phyloP scores from a whole-genome alignment of 805 yeast genomes.

The Suhomyces emberorum region DNA sequence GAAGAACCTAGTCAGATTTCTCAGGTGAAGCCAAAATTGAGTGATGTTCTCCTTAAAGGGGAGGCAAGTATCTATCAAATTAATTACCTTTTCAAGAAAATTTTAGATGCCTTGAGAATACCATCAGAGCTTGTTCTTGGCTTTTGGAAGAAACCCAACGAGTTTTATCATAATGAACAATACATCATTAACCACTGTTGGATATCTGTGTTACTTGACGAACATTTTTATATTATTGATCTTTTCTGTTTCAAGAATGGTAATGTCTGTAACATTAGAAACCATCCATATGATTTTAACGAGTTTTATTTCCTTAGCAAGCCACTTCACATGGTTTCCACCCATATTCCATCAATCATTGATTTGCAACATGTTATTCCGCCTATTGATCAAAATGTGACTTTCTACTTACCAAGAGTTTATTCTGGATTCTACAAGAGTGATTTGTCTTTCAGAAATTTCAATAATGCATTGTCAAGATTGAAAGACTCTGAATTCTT shows the following conservation, averaged over 20 bases:
- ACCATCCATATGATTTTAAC: conserved; percentile 24
- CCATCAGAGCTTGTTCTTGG: conserved; percentile 79
- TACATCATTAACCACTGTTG: conserved; percentile 78
- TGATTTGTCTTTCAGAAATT: conserved; percentile 56
- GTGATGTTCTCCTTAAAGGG: conserved; percentile 42
- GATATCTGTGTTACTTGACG: conserved; percentile 74
- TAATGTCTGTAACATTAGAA: conserved; percentile 29
- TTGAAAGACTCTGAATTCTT: conserved; percentile 72
- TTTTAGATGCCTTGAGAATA: conserved; percentile 67
- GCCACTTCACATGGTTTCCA: conserved; percentile 72
- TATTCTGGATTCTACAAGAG: conserved; percentile 74
- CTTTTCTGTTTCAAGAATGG: conserved; percentile 35
- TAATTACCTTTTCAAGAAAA: conserved; percentile 69
- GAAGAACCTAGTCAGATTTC: conserved; percentile 35
- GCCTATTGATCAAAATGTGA: conserved; percentile 72
- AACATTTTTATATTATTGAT: conserved; percentile 80
- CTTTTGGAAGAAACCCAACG: conserved; percentile 76
- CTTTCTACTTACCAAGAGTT: conserved; percentile 79
- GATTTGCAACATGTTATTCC: conserved; percentile 86
- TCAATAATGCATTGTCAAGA: conserved; percentile 72
- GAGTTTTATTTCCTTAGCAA: conserved; percentile 73
- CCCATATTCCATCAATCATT: conserved; percentile 80
- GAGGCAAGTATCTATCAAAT: conserved; percentile 68
- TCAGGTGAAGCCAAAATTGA: conserved; percentile 40
- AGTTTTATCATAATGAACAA: conserved; percentile 47